Conservation (phyloP, 305 asterid genomes). For the Withania somnifera region DNA sequence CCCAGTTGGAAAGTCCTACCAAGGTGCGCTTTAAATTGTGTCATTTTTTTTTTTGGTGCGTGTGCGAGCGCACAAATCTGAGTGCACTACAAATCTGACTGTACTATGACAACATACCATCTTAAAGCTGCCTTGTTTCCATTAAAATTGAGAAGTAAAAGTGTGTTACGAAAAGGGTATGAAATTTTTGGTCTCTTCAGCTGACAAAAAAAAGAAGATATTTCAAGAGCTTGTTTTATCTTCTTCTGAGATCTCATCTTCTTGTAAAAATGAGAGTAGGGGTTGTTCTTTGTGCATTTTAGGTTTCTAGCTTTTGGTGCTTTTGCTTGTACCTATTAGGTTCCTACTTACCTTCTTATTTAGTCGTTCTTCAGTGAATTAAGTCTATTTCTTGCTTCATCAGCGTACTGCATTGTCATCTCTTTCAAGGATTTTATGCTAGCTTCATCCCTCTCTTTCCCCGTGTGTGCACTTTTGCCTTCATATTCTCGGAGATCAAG, state of each 20-base stretch:
- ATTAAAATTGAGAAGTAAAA: not conserved
- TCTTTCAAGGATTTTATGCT: not conserved
- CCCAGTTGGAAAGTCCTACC: not conserved
- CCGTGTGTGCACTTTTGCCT: not conserved
- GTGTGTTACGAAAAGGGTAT: not conserved
- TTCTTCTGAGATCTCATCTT: not conserved
- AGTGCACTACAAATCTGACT: not conserved
- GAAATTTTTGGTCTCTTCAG: not conserved
- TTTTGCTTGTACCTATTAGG: not conserved
- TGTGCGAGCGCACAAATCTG: no score
- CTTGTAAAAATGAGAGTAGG: not conserved
- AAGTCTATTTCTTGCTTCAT: not conserved
- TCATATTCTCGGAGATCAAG: not conserved
- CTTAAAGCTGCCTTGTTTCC: not conserved
- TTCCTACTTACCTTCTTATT: not conserved
- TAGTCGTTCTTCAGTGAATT: not conserved
- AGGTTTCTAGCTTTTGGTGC: not conserved
- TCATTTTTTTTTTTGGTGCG: not conserved
- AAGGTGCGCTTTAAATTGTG: not conserved
- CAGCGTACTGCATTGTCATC: not conserved
- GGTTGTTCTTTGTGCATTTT: not conserved
- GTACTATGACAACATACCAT: not conserved
- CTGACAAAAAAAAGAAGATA: no score
- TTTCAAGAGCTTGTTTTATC: not conserved
- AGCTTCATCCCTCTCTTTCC: not conserved